Base-by-base conservation (phyloP, 495 filamentous ascomycete species). In the Annulohypoxylon moriforme region DNA sequence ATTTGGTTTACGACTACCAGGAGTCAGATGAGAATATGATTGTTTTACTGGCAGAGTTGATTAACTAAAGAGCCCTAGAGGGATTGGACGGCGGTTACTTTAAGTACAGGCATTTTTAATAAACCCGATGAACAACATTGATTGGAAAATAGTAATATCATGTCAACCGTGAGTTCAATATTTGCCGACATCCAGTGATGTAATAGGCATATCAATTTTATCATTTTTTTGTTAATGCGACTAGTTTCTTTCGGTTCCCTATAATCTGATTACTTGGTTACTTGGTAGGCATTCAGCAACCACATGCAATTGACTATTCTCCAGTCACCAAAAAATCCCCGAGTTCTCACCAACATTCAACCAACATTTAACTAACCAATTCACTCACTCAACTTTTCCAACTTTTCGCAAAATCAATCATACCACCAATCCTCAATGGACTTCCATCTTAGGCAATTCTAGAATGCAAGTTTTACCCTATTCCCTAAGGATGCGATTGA, bases 31-130 rank as follows among this genome's bases (percentile, higher is more conserved):
- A 13, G 49, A 57, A 38, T 36, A 55, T 33, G 24, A 50, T 47
- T 53, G 56, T 62, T 66, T 40, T 58, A 68, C 47, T 22, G 40
- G 47, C 36, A 47, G 71, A 55, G 20, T 50, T 64, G 27, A 34
- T 6, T 52, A 25, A 55, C n/a, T 47, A 27, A 29, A 9, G 33
- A 31, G 36, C 47, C 24, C 22, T 27, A 52, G 24, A 52, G 47
- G 47, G 24, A 29, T 7, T 52, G 62, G 24, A 69, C 52, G 57
- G 55, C 55, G 18, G 65, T 65, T 27, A 62, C 53, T 53, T 62
- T 46, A 57, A 61, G 22, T 34, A 50, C 55, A 53, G 31, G 44
- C 55, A 68, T 8, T 68, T 72, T 64, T 60, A 60, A 68, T 68
- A 60, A 49, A 42, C 11, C 60, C 56, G 70, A 60, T 47, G 50